Base-by-base conservation (phyloP, 2,329 filamentous ascomycete genomes). In the Ophiostoma sp. region DNA sequence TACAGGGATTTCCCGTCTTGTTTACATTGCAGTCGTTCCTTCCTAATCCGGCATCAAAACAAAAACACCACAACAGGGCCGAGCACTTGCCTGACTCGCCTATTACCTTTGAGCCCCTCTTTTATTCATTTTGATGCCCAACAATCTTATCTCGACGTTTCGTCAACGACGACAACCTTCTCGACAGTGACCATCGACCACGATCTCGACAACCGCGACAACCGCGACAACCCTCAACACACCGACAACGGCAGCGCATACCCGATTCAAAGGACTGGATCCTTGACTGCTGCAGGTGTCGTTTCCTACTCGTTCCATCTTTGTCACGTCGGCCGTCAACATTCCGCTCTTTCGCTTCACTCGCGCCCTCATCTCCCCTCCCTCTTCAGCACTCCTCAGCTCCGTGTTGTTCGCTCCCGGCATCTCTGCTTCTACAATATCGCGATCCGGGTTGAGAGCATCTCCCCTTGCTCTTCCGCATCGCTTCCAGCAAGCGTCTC, bases 11-110 rank as follows among this genome's bases (percentile, higher is more conserved):
- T 63, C 8, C 18, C 40, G 18, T 27, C 11, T 27, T 72, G 69
- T 72, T 71, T 71, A 70, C 69, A 70, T 70, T 69, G 41, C 58
- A 45, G 52, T 66, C 45, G 66, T 69, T 55, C 66, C 49, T 69
- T 68, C 68, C 68, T 45, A 45, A 70, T 68, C 36, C 12, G 69
- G 69, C 18, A 65, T 52, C 69, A 70, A 68, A 68, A 70, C 69
- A 68, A 12, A 68, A 68, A 70, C 69, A 69, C 40, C 47, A 52
- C 52, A 69, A 69, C 65, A 64, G 65, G 16, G 55, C 41, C 49
- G 49, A 42, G 60, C 38, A 58, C n/a, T 47, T 42, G 55, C 45
- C 66, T 69, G 64, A 16, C 60, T 58, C 49, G 49, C 42, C 45
- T 16, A 6, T 49, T 14, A 12, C 55, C 6, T 68, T 66, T 66